Base-by-base conservation (phyloP, 768 basidiomycete genomes). In the Cubamyces sp. region DNA sequence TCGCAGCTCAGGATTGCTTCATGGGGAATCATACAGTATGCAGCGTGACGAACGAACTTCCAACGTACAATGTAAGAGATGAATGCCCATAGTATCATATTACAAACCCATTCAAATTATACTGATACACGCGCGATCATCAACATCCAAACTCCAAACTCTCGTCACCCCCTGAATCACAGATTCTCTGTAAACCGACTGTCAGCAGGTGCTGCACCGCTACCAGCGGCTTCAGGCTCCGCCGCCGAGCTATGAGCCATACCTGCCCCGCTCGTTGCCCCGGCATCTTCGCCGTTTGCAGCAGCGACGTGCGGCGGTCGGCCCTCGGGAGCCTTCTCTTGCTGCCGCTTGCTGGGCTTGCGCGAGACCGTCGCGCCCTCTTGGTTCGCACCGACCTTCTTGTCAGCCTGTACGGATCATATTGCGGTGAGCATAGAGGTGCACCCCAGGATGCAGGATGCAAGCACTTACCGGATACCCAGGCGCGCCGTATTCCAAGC, bases 271-370 rank as follows among this genome's bases (percentile, higher is more conserved):
- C 40, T 34, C 34, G 34, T 11, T 9, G 34, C 41, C 18, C 51
- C 54, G 2, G 49, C 59, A 16, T 56, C 64, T 18, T 40, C 64
- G 16, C 70, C 70, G 11, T 61, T 69, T 12, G 65, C 70, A 2
- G 66, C 70, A 2, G 57, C 61, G 19, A 61, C 66, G 28, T 75
- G 80, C 12, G 79, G 81, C 11, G 64, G 45, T 19, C 80, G 79
- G 6, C 83, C 84, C 69, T 87, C 88, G 0, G 89, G 87, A 11
- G 89, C 87, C 75, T 91, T 90, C 71, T 90, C 91, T 74, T 84
- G 81, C 69, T 84, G 86, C 48, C 90, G 83, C 67, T 81, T 78
- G 69, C 84, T 87, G 23, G 80, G 76, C 51, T 79, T 75, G 43
- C 82, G 77, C 19, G 77, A 71, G 47, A 79, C 74, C 15, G 73